Evolutionary conservation across 495 filamentous ascomycete genomes (phyloP), one percentile per base, ranked within the genome.

Genomic region (Aspergillus campestris): DNA sequence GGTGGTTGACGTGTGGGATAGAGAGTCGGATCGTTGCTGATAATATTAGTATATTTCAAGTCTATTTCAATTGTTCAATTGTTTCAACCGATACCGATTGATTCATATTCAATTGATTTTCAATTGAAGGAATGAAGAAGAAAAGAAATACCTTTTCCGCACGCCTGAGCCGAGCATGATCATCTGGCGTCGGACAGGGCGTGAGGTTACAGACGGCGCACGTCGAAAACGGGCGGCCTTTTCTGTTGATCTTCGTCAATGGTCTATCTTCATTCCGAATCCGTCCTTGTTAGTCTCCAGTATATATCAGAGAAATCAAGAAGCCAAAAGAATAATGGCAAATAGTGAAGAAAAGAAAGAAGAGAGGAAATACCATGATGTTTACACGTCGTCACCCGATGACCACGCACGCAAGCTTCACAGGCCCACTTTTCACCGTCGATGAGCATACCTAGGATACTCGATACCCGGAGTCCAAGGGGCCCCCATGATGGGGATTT

Each of bases 191-290:
- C 66, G 89, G 89, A 72, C 92, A 89, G 58, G 92, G 86, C 18
- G 83, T 80, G 60, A 88, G 83, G 56, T 91, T 83, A 69, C 92
- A 98, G 65, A 97, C 84, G 49, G 86, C 79, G 65, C 92, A 98
- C 79, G 95, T 91, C 53, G 91, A 90, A 50, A 97, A 91, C 38
- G 92, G 92, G 45, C 92, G 85, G 57, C 92, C 92, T 59, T 98
- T 97, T 65, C 94, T 90, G 71, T 92, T 91, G 74, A 97, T 95
- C 65, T 88, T 89, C 55, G 84, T 82, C 41, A 98, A 78, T 49
- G 86, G 86, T 56, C 92, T 86, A 69, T 97, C 92, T 95, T 50
- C 49, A 32, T 40, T 32, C 18, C 18, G 4, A 24, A 2, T 24
- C 2, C 18, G 4, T 1, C 18, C 18, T 24, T 24, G 18, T 24